These are phyloP conservation scores for Passiflora organensis DNA, from an alignment of 345 rosid genomes.

Conservation along the genomic window DNA sequence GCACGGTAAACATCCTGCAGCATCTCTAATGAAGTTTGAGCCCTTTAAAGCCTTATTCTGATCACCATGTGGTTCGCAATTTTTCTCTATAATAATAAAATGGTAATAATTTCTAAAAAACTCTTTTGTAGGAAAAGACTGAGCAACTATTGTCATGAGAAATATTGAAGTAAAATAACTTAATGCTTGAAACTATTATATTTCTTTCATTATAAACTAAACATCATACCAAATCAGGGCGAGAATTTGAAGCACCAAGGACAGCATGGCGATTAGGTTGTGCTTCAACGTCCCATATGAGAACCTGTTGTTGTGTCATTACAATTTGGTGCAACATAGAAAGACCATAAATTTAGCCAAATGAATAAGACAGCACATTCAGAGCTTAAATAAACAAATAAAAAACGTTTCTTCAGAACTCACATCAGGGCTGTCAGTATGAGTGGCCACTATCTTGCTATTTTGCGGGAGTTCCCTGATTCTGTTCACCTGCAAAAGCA, in stretches of 20 bases:
- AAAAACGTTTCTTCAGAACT: constrained; percentile 8
- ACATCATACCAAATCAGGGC: constrained; percentile 80
- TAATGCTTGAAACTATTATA: too few relatives aligned
- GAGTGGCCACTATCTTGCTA: constrained; percentile 92
- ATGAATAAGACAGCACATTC: not conserved
- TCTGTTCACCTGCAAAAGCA: constrained; percentile 75
- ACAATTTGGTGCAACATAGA: constrained; percentile 8
- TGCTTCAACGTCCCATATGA: constrained; percentile 97
- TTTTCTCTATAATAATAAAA: too few relatives aligned
- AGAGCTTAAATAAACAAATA: not conserved
- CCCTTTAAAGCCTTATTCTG: too few relatives aligned
- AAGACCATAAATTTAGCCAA: constrained; percentile 5
- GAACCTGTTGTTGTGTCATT: constrained; percentile 56
- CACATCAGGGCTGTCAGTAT: constrained; percentile 99
- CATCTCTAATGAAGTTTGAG: too few relatives aligned
- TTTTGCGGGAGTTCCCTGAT: constrained; percentile 96
- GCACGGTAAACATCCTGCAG: too few relatives aligned
- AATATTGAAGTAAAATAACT: too few relatives aligned
- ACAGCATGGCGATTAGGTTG: constrained; percentile 99
- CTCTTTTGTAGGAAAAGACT: too few relatives aligned
- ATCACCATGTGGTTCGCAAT: too few relatives aligned
- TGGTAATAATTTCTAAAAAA: too few relatives aligned
- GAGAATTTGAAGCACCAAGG: constrained; percentile 85
- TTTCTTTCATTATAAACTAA: not conserved
- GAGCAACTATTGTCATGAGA: too few relatives aligned